Base-by-base conservation (phyloP, 176 grass and related monocot species). In the Cenchrus fungigraminus region DNA sequence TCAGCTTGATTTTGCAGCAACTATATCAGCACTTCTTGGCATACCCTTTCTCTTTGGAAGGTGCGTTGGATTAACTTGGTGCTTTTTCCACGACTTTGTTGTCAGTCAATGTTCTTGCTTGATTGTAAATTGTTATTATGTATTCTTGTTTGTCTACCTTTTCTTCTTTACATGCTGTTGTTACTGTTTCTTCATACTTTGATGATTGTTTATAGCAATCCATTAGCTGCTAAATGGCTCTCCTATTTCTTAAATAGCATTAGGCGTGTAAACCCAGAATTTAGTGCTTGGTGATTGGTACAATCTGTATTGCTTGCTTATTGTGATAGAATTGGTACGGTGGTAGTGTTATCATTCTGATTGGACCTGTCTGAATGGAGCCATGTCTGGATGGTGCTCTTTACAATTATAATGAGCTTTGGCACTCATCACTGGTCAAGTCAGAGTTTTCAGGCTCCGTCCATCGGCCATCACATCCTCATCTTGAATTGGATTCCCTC, bases 11-110 rank as follows among this genome's bases (percentile, higher is more conserved):
- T 98, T 98, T 94, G 93, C 93, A 46, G 93, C 78, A 79, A 98
- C 92, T 80, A 86, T 98, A 84, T 89, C 93, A 78, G 93, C 96
- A 85, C 93, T 98, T 69, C 91, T 98, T 34, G 93, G 96, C 84
- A 87, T 98, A 90, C 96, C 96, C 70, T 95, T 92, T 94, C 96
- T 93, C 83, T 98, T 94, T 87, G 96, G 96, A 94, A 98, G 96
- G 96, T 98, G 43, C 20, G 74, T 80, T 71, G 11, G 56, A 56
- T 83, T 79, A 79, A 42, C 67, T 78, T 75, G 4, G 78, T 80
- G 17, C 55, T 53, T 61, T 83, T 84, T 88, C n/a, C 43, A 60
- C 74, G 43, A 51, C 62, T 79, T 8, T 73, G 73, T 81, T 91
- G 63, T 59, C 40, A 71, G 64, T 79, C 32, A 74, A 31, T 37